Conservation (phyloP, 768 basidiomycete species). For the Auriscalpium orientale region DNA sequence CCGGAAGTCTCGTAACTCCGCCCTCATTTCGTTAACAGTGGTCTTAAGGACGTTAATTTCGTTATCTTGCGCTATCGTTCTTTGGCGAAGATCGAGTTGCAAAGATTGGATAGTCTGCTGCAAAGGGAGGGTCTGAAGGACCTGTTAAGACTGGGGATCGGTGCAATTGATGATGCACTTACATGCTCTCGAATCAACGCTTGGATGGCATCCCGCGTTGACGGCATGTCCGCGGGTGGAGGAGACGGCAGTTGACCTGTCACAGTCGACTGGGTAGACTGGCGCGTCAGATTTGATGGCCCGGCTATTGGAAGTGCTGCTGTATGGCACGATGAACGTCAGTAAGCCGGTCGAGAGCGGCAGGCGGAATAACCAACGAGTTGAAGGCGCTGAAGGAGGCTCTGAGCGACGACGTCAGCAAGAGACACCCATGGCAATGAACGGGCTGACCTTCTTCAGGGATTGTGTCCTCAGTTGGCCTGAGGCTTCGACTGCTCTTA, state of each 20-base stretch:
- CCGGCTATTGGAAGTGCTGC: not conserved
- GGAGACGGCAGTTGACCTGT: not conserved
- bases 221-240: not conserved
- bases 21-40: conserved; percentile 4
- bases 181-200: conserved; percentile 10
- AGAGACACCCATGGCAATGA: not conserved
- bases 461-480: conserved; percentile 50
- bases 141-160: not conserved
- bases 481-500: conserved; percentile 43
- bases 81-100: conserved; percentile 12
- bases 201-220: not conserved
- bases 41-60: conserved; percentile 10
- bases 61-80: conserved; percentile 5
- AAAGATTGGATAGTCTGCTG: conserved; percentile 9
- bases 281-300: not conserved
- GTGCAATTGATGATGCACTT: not conserved
- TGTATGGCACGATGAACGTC: not conserved
- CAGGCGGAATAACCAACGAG: not conserved
- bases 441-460: conserved; percentile 28
- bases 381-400: not conserved
- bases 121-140: conserved; percentile 7
- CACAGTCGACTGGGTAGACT: not conserved
- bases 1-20: conserved; percentile 9
- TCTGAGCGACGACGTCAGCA: not conserved
- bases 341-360: not conserved